Conservation (phyloP, 768 basidiomycete genomes). For the Tubosaeta brunneosetosa region DNA sequence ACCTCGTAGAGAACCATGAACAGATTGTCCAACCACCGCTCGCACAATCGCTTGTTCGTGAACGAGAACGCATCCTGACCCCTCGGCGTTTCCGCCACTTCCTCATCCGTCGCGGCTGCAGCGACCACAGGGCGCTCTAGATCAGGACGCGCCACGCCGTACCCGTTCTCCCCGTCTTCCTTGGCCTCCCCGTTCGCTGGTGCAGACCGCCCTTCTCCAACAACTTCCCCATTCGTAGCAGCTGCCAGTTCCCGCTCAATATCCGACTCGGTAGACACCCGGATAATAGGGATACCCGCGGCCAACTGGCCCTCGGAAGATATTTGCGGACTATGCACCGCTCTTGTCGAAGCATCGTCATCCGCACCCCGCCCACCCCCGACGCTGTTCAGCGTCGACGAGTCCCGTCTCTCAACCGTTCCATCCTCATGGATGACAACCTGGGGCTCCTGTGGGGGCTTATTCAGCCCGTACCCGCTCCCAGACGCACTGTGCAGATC, state of each 20-base stretch:
- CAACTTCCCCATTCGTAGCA: slow-evolving; percentile 23
- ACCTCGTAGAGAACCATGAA: slow-evolving; percentile 99
- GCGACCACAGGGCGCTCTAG: slow-evolving; percentile 43
- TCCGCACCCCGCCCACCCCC: slow-evolving; percentile 31
- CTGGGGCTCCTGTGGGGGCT: slow-evolving; percentile 21
- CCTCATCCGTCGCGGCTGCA: slow-evolving; percentile 27
- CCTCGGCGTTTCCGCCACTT: slow-evolving; percentile 19
- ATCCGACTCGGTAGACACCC: slow-evolving; percentile 70
- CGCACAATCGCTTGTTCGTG: slow-evolving; percentile 94
- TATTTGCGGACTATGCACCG: slow-evolving; percentile 37
- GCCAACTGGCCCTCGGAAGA: slow-evolving; percentile 27
- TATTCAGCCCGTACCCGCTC: slow-evolving; percentile 18
- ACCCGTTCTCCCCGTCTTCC: slow-evolving; percentile 4
- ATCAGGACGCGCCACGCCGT: slow-evolving; percentile 11
- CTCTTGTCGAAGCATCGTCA: slow-evolving; percentile 70
- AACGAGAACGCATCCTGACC: slow-evolving; percentile 76
- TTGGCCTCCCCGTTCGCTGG: slow-evolving; percentile 17
- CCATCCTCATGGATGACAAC: slow-evolving; percentile 64
- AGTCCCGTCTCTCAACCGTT: slow-evolving; percentile 32
- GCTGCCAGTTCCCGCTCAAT: slow-evolving; percentile 40
- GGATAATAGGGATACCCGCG: slow-evolving; percentile 59
- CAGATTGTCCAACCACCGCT: slow-evolving; percentile 95
- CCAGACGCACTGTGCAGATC: slow-evolving; percentile 49
- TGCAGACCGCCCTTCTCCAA: not conserved
- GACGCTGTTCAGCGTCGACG: slow-evolving; percentile 3